Evolutionary conservation across 2,329 filamentous ascomycete genomes (phyloP), one percentile per base, ranked within the genome.

Genomic region (Plenodomus lindquistii): DNA sequence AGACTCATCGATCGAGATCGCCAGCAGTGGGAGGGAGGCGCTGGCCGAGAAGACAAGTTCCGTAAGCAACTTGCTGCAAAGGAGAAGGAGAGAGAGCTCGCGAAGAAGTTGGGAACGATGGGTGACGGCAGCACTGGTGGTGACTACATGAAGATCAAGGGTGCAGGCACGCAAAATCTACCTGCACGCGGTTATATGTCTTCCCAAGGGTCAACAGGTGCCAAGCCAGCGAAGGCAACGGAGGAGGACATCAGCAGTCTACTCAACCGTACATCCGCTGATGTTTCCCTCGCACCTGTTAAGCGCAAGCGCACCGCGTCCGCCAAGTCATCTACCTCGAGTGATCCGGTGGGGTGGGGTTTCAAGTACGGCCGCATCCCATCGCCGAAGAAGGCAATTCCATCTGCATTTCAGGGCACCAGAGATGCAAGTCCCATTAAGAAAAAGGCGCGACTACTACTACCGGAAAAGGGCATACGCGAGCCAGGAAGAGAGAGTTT

Each of bases 51-150:
- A 42, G 88, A 91, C 54, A 81, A 82, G 16, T 72, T 89, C 57
- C 85, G 84, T 54, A 80, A 85, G 47, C 81, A 81, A 3, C 75
- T 91, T 5, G 81, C 84, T 5, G 82, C 81, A 13, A 81, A 84
- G 59, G 87, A 92, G 69, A 86, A 83, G 63, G 89, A 93, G 69
- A 78, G 84, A 17, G 85, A 89, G 19, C 80, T 94, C 40, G 87
- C 85, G 55, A 84, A 83, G 66, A 84, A 83, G 57, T 77, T 94
- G 2, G 83, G 83, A 9, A 75, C 81, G 42, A 75, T 85, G 49
- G 87, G 87, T 9, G 80, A 76, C 40, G 60, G 56, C 36, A 85
- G 85, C 5, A 81, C 86, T 0, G 88, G 88, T 2, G 82, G 79
- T 39, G 86, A 90, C 52, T 92, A 92, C 70, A 85, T 91, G 80